A percentile compares a stretch with the other conserved stretches of the same genome.
Evolutionary conservation across 257 asterid species (phyloP).

Genomic region (Solanum sitiens): DNA sequence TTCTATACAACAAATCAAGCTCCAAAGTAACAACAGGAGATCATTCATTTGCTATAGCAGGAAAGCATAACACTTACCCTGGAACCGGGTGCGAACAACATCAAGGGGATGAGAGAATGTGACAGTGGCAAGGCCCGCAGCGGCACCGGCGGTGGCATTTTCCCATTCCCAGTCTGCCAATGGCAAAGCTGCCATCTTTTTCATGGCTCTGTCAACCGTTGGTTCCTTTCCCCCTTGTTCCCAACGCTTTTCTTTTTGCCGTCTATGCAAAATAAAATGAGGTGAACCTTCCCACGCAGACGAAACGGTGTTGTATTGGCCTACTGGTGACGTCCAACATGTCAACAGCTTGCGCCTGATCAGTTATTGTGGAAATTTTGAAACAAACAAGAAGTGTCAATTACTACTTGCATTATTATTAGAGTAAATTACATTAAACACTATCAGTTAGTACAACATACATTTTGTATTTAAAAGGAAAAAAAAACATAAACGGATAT

Average conservation of each 20-base stretch:
- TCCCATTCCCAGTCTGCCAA: constrained; percentile 83
- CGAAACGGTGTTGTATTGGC: background rate
- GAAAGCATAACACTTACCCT: constrained; percentile 29
- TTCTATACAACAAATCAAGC: background rate
- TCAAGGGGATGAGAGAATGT: constrained; percentile 86
- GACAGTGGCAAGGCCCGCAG: constrained; percentile 83
- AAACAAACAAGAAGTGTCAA: background rate
- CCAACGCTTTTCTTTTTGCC: background rate
- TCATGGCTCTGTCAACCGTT: background rate
- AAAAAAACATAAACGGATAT: background rate
- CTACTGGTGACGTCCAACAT: background rate
- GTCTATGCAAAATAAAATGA: background rate
- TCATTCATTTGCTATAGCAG: background rate
- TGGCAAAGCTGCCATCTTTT: constrained; percentile 24
- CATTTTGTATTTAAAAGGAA: background rate
- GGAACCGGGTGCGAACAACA: constrained; percentile 94
- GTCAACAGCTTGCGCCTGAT: background rate
- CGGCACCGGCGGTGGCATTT: constrained; percentile 90
- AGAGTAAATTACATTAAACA: background rate
- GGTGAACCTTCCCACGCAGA: background rate
- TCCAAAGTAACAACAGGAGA: background rate
- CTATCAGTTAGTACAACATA: background rate
- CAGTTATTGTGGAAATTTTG: background rate
- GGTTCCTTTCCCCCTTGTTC: background rate
- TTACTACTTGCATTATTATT: background rate